These are phyloP conservation scores for Zasmidium angulare DNA, from an alignment of 2,329 filamentous ascomycete genomes.

Conservation along the genomic window DNA sequence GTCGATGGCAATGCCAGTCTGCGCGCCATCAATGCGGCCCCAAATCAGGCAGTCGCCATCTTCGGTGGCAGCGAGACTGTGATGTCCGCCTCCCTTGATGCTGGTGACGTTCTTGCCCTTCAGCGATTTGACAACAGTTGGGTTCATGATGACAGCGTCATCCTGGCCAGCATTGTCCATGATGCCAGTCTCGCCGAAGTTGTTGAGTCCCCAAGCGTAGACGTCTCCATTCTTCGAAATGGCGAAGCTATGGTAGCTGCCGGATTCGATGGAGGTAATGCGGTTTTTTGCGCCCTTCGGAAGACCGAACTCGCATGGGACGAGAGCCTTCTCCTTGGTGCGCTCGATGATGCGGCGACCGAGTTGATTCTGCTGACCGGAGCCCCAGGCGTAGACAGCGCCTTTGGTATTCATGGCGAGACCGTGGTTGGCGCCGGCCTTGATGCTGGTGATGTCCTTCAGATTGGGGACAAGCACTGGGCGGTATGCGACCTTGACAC, in stretches of 20 bases:
- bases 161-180: conserved; percentile 63
- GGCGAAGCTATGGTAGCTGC: conserved; percentile 80
- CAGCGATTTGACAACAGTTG: conserved; percentile 66
- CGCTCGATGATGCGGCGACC: conserved; percentile 65
- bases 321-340: conserved; percentile 54
- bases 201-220: conserved; percentile 84
- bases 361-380: conserved; percentile 69
- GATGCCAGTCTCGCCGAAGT: conserved; percentile 77
- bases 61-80: conserved; percentile 58
- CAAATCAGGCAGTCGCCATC: conserved; percentile 59
- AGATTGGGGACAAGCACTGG: conserved; percentile 61
- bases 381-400: conserved; percentile 69
- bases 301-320: conserved; percentile 58
- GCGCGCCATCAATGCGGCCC: conserved; percentile 60
- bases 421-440: conserved; percentile 69
- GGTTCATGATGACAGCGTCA: conserved; percentile 70
- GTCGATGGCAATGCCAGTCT: conserved; percentile 52
- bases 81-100: conserved; percentile 73
- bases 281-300: conserved; percentile 48
- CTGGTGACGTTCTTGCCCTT: conserved; percentile 62
- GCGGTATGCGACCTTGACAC: conserved; percentile 52
- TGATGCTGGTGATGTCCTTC: conserved; percentile 64
- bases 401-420: conserved; percentile 66
- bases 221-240: conserved; percentile 67
- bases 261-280: conserved; percentile 64